phyloP scores from a whole-genome alignment of 2,329 filamentous ascomycete genomes.

The Aspergillus versicolor region DNA sequence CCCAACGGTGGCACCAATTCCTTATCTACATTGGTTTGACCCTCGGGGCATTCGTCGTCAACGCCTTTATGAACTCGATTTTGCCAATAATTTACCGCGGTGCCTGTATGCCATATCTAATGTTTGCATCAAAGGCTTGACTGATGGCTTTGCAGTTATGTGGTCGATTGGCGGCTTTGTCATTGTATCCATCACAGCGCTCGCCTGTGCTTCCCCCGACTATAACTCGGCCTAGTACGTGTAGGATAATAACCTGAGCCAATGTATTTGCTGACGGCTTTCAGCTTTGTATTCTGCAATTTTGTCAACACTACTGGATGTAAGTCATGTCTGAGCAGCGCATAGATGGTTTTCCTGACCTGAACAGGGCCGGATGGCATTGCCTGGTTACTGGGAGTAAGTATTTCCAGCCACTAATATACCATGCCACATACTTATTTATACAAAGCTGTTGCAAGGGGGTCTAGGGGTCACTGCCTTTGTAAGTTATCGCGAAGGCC shows the following conservation, averaged over 20 bases:
- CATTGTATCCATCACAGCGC: conserved; percentile 67
- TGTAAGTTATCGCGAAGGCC: conserved; percentile 29
- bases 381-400: conserved; percentile 46
- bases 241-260: too few species aligned
- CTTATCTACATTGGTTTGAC: conserved; percentile 68
- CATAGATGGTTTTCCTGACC: conserved; percentile 13
- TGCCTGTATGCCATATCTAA: conserved; percentile 45
- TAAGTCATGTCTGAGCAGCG: conserved; percentile 16
- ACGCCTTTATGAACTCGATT: conserved; percentile 62
- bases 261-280: conserved; percentile 42
- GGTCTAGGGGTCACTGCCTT: conserved; percentile 56
- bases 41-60: conserved; percentile 60
- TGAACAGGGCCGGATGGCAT: conserved; percentile 60
- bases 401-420: conserved; percentile 8
- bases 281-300: conserved; percentile 54
- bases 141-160: conserved; percentile 45
- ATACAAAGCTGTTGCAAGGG: conserved; percentile 45
- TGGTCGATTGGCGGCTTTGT: conserved; percentile 70
- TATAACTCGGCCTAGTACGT: conserved; percentile 46
- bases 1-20: conserved; percentile 69
- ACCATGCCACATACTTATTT: conserved; percentile 18
- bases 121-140: neutral
- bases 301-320: conserved; percentile 70
- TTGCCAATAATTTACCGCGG: conserved; percentile 66
- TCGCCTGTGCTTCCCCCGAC: conserved; percentile 65